Percentiles rank a stretch among this genome's conserved stretches.
These are phyloP conservation scores for Acanthochlamys bracteata DNA, from an alignment of 106 monocot genomes.

Conservation along the genomic window DNA sequence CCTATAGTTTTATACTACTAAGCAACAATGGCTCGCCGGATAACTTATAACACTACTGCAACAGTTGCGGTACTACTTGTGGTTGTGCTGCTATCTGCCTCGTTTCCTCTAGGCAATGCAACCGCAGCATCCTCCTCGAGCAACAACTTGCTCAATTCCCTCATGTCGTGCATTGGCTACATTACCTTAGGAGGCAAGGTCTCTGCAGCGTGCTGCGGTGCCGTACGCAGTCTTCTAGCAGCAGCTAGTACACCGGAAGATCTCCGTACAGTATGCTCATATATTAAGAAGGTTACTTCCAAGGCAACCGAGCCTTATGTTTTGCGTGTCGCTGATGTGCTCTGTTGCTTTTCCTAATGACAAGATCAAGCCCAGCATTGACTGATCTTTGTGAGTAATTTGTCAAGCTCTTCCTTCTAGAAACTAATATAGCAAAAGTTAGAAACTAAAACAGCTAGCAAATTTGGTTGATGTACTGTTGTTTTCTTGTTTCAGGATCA, in stretches of 20 bases:
- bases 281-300: background rate
- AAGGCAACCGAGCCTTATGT: background rate
- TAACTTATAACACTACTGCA: background rate
- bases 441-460: too few relatives aligned
- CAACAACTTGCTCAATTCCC: background rate
- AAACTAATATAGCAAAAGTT: too few relatives aligned
- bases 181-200: background rate
- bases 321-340: background rate
- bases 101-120: background rate
- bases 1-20: too few relatives aligned
- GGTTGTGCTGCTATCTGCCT: background rate
- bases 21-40: background rate
- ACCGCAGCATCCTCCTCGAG: background rate
- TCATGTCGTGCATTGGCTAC: background rate
- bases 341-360: background rate
- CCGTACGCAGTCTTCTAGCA: background rate
- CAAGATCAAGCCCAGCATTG: background rate
- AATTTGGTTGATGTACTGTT: too few relatives aligned
- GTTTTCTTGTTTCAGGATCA: too few relatives aligned
- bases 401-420: too few relatives aligned
- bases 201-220: constrained; percentile 2
- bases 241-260: background rate
- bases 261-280: background rate
- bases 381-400: constrained; percentile 1
- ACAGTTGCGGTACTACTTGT: background rate